Conservation (phyloP, 148 eudicot genomes). For the Fagopyrum esculentum region DNA sequence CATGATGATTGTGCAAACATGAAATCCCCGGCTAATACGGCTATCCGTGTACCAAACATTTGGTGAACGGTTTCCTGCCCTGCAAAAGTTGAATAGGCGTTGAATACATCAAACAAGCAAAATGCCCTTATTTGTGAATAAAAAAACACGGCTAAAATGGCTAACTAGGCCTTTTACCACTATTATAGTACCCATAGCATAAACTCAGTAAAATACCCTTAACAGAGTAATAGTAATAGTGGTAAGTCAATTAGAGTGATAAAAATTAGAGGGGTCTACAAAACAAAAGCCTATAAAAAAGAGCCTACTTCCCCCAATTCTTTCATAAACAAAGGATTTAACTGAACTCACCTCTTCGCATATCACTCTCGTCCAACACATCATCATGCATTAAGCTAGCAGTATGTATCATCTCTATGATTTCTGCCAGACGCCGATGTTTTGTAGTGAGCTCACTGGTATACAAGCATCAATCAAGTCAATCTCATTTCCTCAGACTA, state of each 20-base stretch:
- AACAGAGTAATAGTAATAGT: too few species aligned
- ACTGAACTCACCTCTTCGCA: conserved; percentile 64
- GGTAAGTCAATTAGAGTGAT: too few species aligned
- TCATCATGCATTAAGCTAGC: conserved; percentile 96
- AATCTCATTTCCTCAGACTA: neutral
- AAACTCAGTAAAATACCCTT: too few species aligned
- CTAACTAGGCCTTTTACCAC: too few species aligned
- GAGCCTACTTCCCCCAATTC: too few species aligned
- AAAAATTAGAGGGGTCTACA: too few species aligned
- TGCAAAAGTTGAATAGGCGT: conserved; percentile 17
- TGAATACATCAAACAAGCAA: neutral
- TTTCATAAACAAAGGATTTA: neutral
- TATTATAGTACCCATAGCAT: too few species aligned
- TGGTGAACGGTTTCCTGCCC: conserved; percentile 89
- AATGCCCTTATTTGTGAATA: too few species aligned
- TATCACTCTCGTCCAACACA: conserved; percentile 83
- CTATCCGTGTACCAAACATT: conserved; percentile 81
- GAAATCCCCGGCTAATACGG: conserved; percentile 93
- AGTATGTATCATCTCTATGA: conserved; percentile 90
- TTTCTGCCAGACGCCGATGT: conserved; percentile 85
- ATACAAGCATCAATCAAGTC: conserved; percentile 10
- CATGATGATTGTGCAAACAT: conserved; percentile 99
- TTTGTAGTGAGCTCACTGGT: conserved; percentile 78
- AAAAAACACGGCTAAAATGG: too few species aligned
- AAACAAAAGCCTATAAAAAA: too few species aligned